Evolutionary conservation across 768 basidiomycete genomes (phyloP), one percentile per base, ranked within the genome.

Genomic region (Gelatoporia subvermispora): DNA sequence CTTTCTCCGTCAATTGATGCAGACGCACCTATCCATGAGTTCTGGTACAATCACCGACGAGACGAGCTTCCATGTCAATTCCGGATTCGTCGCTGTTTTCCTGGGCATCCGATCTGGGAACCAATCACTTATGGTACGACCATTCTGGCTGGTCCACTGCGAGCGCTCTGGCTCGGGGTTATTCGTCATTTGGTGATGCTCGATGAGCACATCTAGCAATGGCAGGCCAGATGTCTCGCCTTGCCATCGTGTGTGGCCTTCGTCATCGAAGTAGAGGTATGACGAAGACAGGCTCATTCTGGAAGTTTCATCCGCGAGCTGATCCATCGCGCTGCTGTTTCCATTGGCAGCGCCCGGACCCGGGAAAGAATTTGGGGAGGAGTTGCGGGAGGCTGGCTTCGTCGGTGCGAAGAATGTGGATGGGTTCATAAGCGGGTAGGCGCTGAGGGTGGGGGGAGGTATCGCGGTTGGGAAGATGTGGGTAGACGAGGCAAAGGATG

Each of bases 211-310:
- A 63, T 94, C 89, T 22, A 94, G 77, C 3, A 95, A 77, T 4
- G 93, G 93, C 0, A 95, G 77, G 21, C 93, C 93, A 3, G 92
- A 94, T 0, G 91, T 91, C 59, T 94, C 92, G 24, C 93, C 93
- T 68, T 92, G 89, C 89, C 89, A 92, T 48, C 89, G 72, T 0
- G 89, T 88, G 61, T 84, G 87, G 2, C 89, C 89, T 62, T 91
- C 88, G 60, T 92, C 88, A 54, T 92, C 89, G 50, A 88, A 82
- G 62, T 92, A 92, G 28, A 92, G 76, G 63, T 92, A 92, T 0
- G 87, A 88, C 2, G 87, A 84, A 0, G 84, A 78, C 37, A 89
- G 64, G 0, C 83, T 81, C 67, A 82, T 77, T 22, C 81, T 77
- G 11, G 81, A 74, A 1, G 76, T 70, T 43, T 84, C 84, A 41